Conservation (phyloP, 768 basidiomycete genomes). For the Obba rivulosa region DNA sequence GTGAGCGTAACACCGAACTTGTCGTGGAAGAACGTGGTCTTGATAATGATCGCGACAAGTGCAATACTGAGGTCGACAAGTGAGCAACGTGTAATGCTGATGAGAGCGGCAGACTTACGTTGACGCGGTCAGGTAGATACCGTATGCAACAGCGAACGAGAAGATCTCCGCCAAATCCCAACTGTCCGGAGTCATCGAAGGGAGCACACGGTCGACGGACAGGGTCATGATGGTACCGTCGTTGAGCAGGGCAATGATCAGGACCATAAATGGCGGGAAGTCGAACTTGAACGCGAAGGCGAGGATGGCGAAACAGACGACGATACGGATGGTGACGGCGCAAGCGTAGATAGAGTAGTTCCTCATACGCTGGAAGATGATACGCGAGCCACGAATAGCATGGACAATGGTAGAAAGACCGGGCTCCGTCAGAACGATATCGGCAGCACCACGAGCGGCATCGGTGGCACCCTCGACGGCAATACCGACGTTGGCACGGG, state of each 20-base stretch:
- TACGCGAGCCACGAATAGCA: conserved; percentile 95
- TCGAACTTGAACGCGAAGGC: conserved; percentile 96
- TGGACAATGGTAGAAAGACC: conserved; percentile 99
- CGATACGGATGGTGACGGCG: conserved; percentile 96
- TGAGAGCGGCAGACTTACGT: conserved; percentile 53
- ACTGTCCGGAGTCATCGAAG: conserved; percentile 86
- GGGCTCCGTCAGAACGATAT: conserved; percentile 96
- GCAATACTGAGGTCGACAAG: conserved; percentile 43
- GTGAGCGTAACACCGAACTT: conserved; percentile 71
- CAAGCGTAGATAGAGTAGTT: conserved; percentile 98
- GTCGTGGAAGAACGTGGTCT: conserved; percentile 86
- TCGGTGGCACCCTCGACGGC: conserved; percentile 99
- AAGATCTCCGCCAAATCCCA: conserved; percentile 98
- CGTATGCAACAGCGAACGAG: conserved; percentile 92
- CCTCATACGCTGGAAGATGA: conserved; percentile 99
- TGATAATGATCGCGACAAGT: conserved; percentile 77
- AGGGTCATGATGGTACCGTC: conserved; percentile 99
- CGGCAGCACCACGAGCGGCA: conserved; percentile 96
- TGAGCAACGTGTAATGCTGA: conserved; percentile 6
- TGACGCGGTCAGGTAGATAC: conserved; percentile 86
- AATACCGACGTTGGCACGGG: conserved; percentile 98
- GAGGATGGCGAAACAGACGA: conserved; percentile 93
- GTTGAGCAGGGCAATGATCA: conserved; percentile 94
- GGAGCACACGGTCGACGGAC: conserved; percentile 91
- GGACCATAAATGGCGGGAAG: conserved; percentile 99